Percentiles rank a stretch among this genome's conserved stretches.
phyloP scores from a whole-genome alignment of 176 grass and related monocot genomes.

The Otatea glauca region DNA sequence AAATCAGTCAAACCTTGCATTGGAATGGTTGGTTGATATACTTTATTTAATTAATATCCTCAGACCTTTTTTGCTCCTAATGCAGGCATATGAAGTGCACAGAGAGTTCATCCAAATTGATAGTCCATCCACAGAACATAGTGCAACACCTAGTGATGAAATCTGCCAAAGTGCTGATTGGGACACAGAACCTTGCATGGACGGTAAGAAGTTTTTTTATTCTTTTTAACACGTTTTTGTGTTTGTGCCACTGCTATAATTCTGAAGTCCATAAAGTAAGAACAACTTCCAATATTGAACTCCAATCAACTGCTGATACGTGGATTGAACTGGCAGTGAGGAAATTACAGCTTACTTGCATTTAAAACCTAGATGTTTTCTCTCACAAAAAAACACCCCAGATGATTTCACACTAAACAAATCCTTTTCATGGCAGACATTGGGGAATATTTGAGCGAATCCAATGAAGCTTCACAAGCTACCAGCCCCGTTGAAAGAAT shows the following conservation, averaged over 20 bases:
- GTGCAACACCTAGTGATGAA: constrained; percentile 45
- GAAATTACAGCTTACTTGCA: neutral
- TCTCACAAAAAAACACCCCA: neutral
- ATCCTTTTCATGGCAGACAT: constrained; percentile 47
- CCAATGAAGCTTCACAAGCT: constrained; percentile 46
- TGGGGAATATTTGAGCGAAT: constrained; percentile 36
- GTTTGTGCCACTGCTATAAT: neutral
- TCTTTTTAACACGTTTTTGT: neutral
- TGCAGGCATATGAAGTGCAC: constrained; percentile 54
- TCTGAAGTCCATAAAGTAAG: neutral
- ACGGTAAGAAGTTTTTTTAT: constrained; percentile 40
- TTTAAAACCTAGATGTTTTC: constrained; percentile 11
- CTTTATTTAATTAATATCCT: neutral
- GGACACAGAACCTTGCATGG: constrained; percentile 43
- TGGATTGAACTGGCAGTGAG: constrained; percentile 8
- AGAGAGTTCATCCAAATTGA: constrained; percentile 44
- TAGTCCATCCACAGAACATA: constrained; percentile 48
- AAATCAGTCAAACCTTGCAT: neutral
- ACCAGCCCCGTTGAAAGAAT: constrained; percentile 24
- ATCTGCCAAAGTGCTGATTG: constrained; percentile 40
- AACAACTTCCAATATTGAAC: neutral
- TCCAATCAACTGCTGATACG: neutral
- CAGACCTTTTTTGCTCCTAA: neutral
- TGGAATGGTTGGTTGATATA: neutral
- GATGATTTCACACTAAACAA: constrained; percentile 1